Evolutionary conservation across 1,284 basidiomycete species (phyloP), one percentile per base, ranked within the genome.

Genomic region (Schizopora paradoxa): DNA sequence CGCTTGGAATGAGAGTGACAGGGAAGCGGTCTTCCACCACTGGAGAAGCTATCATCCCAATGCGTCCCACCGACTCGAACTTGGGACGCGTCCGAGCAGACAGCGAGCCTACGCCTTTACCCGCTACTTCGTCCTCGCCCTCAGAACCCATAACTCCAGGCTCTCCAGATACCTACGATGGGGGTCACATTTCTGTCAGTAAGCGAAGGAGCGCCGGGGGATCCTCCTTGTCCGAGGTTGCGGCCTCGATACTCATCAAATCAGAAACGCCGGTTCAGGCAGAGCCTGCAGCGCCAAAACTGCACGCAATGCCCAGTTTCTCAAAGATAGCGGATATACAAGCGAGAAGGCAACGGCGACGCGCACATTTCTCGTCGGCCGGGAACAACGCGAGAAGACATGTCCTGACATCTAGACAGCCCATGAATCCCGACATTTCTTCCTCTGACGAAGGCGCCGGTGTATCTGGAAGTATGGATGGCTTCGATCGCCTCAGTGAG

Each of bases 1-100:
- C 73, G 0, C 63, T 80, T 1, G 87, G 88, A 0, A 75, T 89
- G 66, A 73, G 86, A 18, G 81, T 88, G 4, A 66, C 73, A 13
- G 84, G 72, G 3, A 76, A 76, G 48, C 65, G 76, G 16, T 60
- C 60, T 0, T 76, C 77, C 6, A 64, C 67, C 1, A 74, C 74
- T 4, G 72, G 74, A 42, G 50, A 52, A 18, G 28, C 47, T 29
- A 38, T 48, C 6, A 25, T 41, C 23, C 28, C 28, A 10, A 54
- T 66, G 72, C 46, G 59, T 73, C 68, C 58, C 14, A 57, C 42
- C 5, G 40, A 39, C 10, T 32, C 48, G 21, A 42, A 43, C 8
- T 45, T 41, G 10, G 49, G 40, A 53, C 54, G 13, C 54, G 55
- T 13, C 68, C 72, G 33, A 65, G 73, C 31, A 45, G 70, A 38